Conservation (phyloP, 441 rosid species). For the Flueggea neowawraea region DNA sequence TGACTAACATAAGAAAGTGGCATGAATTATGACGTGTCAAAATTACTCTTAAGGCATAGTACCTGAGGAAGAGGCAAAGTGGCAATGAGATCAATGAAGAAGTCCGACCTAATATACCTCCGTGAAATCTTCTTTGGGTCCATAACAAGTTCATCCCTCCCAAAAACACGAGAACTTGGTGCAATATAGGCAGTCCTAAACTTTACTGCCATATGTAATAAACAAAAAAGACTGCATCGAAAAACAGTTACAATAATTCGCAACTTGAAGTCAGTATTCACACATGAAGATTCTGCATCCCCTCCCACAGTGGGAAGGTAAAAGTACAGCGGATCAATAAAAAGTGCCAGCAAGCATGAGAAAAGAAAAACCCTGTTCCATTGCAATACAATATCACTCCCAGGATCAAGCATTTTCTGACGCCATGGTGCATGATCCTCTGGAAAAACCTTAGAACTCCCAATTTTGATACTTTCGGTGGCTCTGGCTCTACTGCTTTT, state of each 20-base stretch:
- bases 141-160: conserved; percentile 96
- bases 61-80: conserved; percentile 97
- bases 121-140: conserved; percentile 73
- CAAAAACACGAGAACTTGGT: conserved; percentile 84
- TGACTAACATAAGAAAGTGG: background rate
- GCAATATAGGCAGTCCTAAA: conserved; percentile 92
- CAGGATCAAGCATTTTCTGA: conserved; percentile 81
- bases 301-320: conserved; percentile 67
- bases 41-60: conserved; percentile 15
- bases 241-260: conserved; percentile 65
- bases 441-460: conserved; percentile 39
- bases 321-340: conserved; percentile 84
- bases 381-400: conserved; percentile 67
- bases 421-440: conserved; percentile 50
- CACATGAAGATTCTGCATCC: conserved; percentile 34
- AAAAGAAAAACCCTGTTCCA: conserved; percentile 89
- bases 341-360: conserved; percentile 81
- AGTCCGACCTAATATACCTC: conserved; percentile 76
- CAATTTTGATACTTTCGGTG: conserved; percentile 37
- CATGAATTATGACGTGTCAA: background rate
- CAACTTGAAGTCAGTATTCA: conserved; percentile 52
- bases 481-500: conserved; percentile 41
- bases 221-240: conserved; percentile 80
- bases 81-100: conserved; percentile 91
- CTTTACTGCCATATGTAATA: conserved; percentile 75